phyloP scores from a whole-genome alignment of 2,329 filamentous ascomycete genomes.

The Metarhizium rileyi region DNA sequence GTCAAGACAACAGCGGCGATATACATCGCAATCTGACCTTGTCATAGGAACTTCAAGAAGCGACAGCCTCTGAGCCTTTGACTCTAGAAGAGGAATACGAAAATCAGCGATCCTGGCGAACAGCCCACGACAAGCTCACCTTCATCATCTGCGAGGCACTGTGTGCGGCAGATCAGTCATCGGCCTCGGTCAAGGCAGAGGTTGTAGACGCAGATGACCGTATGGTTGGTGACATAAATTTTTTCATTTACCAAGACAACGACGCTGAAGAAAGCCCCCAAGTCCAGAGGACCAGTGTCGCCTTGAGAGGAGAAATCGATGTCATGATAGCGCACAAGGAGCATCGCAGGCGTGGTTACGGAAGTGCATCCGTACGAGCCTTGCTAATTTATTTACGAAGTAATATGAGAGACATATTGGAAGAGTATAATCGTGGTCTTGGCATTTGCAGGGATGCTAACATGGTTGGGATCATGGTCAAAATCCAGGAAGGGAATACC shows the following conservation, averaged over 20 bases:
- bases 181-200: constrained; percentile 19
- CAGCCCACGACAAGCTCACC: constrained; percentile 76
- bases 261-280: neutral
- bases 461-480: constrained; percentile 37
- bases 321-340: constrained; percentile 66
- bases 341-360: constrained; percentile 54
- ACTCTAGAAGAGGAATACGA: constrained; percentile 73
- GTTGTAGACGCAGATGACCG: constrained; percentile 41
- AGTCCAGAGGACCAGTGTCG: neutral
- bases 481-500: constrained; percentile 47
- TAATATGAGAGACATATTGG: constrained; percentile 44
- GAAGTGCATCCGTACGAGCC: constrained; percentile 51
- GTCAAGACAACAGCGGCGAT: neutral
- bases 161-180: neutral
- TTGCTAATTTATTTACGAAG: constrained; percentile 60
- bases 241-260: constrained; percentile 54
- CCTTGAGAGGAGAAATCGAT: constrained; percentile 62
- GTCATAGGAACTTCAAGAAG: constrained; percentile 60
- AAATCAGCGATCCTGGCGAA: constrained; percentile 84
- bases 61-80: constrained; percentile 81
- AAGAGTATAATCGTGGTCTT: constrained; percentile 26
- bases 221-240: constrained; percentile 69
- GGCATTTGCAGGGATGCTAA: neutral
- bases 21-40: neutral
- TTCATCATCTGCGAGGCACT: constrained; percentile 68